A percentile compares a stretch with the other conserved stretches of the same genome.
Evolutionary conservation across 225 moss, liverwort and hornwort genomes (phyloP).

Genomic region (Sphagnum tenellum): DNA sequence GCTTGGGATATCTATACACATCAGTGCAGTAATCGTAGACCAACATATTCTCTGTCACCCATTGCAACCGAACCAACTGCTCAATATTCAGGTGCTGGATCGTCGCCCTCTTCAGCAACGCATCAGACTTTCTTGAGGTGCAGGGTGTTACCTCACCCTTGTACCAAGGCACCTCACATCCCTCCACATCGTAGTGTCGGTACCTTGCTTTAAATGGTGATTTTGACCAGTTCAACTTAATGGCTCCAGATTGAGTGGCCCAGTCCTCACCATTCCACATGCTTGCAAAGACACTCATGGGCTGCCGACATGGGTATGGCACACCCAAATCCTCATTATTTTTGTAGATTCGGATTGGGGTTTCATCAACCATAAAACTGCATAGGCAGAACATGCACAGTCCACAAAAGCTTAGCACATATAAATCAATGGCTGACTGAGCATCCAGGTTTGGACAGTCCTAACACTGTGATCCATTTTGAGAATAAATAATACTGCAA

Average conservation of each 20-base stretch:
- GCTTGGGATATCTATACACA: too few relatives aligned
- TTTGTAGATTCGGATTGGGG: slow-evolving; percentile 27
- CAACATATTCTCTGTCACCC: slow-evolving; percentile 18
- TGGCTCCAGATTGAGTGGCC: slow-evolving; percentile 27
- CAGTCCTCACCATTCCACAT: slow-evolving; percentile 40
- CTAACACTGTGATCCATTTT: too few relatives aligned
- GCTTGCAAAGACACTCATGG: slow-evolving; percentile 35
- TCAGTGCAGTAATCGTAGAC: slow-evolving; percentile 9
- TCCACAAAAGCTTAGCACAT: too few relatives aligned
- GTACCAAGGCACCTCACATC: slow-evolving; percentile 6
- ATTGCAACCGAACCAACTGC: slow-evolving; percentile 11
- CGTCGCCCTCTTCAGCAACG: slow-evolving; percentile 6
- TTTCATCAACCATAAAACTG: slow-evolving; percentile 36
- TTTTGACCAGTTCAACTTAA: slow-evolving; percentile 28
- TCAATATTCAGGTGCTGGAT: slow-evolving; percentile 8
- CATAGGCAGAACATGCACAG: background rate
- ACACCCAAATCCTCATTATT: slow-evolving; percentile 30
- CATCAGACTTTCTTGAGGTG: slow-evolving; percentile 11
- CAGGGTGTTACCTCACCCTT: too few relatives aligned
- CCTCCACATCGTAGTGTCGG: slow-evolving; percentile 30
- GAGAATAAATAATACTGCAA: too few relatives aligned
- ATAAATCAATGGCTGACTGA: too few relatives aligned
- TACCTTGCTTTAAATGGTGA: slow-evolving; percentile 34
- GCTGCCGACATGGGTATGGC: slow-evolving; percentile 21
- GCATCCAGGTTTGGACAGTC: too few relatives aligned